Evolutionary conservation across 345 rosid species (phyloP).

Genomic region (Rhodamnia rubescens): DNA sequence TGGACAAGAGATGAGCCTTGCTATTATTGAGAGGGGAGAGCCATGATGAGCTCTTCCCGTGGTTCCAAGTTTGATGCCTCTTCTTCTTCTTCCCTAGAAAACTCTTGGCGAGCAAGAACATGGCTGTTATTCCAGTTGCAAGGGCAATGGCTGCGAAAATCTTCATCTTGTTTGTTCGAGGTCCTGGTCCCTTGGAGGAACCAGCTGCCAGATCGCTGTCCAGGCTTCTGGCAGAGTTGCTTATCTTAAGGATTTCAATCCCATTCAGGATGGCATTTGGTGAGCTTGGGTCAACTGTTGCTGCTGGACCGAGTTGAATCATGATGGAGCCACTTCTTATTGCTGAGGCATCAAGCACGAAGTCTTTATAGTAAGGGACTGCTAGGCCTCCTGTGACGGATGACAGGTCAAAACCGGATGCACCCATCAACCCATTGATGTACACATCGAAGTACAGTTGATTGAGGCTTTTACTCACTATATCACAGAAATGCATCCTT

Average conservation of each 20-base stretch:
- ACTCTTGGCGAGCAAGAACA: slow-evolving; percentile 28
- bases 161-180: slow-evolving; percentile 22
- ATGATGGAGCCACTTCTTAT: slow-evolving; percentile 32
- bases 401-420: slow-evolving; percentile 42
- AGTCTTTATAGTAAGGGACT: slow-evolving; percentile 45
- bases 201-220: slow-evolving; percentile 35
- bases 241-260: slow-evolving; percentile 65
- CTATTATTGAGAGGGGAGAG: slow-evolving; percentile 43
- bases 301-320: slow-evolving; percentile 56
- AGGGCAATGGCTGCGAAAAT: slow-evolving; percentile 43
- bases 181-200: slow-evolving; percentile 1
- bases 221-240: slow-evolving; percentile 45
- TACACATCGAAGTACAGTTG: slow-evolving; percentile 55
- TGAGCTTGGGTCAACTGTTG: slow-evolving; percentile 18
- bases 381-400: slow-evolving; percentile 29
- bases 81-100: slow-evolving; percentile 34
- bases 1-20: slow-evolving; percentile 35
- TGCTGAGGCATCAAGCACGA: slow-evolving; percentile 37
- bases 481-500: slow-evolving; percentile 76
- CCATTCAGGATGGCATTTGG: slow-evolving; percentile 68
- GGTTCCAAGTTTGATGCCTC: slow-evolving; percentile 54
- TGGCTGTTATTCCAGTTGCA: slow-evolving; percentile 31
- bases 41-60: slow-evolving; percentile 61
- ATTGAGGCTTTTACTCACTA: slow-evolving; percentile 53
- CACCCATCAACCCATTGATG: slow-evolving; percentile 39